Evolutionary conservation across 2,329 filamentous ascomycete species (phyloP).

Genomic region (Zymoseptoria brevis): DNA sequence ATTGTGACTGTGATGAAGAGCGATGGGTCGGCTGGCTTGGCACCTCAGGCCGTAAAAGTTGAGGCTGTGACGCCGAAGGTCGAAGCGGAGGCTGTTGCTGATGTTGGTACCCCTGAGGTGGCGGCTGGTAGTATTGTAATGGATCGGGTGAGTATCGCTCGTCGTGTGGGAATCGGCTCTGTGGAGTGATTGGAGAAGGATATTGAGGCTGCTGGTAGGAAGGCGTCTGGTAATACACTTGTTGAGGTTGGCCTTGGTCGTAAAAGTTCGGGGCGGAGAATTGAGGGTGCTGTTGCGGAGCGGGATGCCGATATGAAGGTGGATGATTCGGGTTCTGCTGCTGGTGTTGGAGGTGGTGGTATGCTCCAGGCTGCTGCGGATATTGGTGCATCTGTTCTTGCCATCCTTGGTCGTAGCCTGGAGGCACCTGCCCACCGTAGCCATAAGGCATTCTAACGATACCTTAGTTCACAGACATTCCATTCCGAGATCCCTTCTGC

Average conservation of each 20-base stretch:
- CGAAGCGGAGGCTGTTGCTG: conserved; percentile 11
- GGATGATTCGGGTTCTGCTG: neutral
- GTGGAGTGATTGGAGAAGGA: conserved; percentile 10
- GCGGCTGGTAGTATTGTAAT: conserved; percentile 12
- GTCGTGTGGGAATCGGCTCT: conserved; percentile 4
- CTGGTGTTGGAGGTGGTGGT: neutral
- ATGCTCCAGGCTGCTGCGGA: neutral
- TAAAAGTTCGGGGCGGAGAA: conserved; percentile 13
- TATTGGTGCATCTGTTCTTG: neutral
- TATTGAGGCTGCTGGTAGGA: conserved; percentile 12
- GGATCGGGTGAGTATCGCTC: conserved; percentile 14
- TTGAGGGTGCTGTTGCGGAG: conserved; percentile 4
- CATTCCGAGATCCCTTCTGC: neutral
- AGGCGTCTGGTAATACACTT: conserved; percentile 13
- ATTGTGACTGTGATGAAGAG: conserved; percentile 3
- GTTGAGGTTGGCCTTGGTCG: conserved; percentile 8
- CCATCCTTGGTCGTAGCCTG: neutral
- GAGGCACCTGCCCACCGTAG: neutral
- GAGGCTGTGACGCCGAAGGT: conserved; percentile 1
- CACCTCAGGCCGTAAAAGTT: conserved; percentile 1
- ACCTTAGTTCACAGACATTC: neutral
- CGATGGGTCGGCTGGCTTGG: neutral
- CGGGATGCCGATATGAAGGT: conserved; percentile 2
- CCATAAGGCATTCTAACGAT: neutral
- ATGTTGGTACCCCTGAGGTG: conserved; percentile 7